These are phyloP conservation scores for Pichia kluyveri DNA, from an alignment of 805 yeast species.

Conservation along the genomic window DNA sequence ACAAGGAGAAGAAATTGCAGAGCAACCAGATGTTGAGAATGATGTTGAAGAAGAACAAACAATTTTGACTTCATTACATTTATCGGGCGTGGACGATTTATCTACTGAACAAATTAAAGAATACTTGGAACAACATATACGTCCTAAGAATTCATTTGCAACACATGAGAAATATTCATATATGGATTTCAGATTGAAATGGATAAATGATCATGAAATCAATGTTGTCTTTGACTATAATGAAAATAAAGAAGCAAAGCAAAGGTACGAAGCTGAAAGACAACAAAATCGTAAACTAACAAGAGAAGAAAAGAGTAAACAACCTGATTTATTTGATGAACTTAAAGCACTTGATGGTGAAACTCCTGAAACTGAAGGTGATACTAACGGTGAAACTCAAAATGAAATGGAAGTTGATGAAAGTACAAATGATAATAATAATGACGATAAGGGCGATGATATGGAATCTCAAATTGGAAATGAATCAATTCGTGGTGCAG, in stretches of 20 bases:
- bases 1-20: background rate
- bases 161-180: constrained; percentile 20
- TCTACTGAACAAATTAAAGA: constrained; percentile 51
- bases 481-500: constrained; percentile 5
- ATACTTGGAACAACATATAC: constrained; percentile 39
- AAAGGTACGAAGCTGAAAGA: constrained; percentile 11
- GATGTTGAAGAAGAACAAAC: constrained; percentile 10
- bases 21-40: background rate
- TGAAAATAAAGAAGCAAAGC: constrained; percentile 12
- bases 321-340: background rate
- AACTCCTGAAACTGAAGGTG: background rate
- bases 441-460: background rate
- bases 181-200: constrained; percentile 38
- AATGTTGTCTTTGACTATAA: constrained; percentile 39
- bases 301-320: constrained; percentile 6
- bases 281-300: constrained; percentile 13
- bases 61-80: constrained; percentile 39
- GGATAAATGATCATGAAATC: constrained; percentile 58
- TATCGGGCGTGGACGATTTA: constrained; percentile 57
- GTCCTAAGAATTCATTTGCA: constrained; percentile 24
- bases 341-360: background rate
- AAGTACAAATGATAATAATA: constrained; percentile 2
- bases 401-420: background rate
- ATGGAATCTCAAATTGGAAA: background rate
- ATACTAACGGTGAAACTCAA: no score